phyloP scores from a whole-genome alignment of 192 early-diverging fungal species.

The Coemansia sp. region DNA sequence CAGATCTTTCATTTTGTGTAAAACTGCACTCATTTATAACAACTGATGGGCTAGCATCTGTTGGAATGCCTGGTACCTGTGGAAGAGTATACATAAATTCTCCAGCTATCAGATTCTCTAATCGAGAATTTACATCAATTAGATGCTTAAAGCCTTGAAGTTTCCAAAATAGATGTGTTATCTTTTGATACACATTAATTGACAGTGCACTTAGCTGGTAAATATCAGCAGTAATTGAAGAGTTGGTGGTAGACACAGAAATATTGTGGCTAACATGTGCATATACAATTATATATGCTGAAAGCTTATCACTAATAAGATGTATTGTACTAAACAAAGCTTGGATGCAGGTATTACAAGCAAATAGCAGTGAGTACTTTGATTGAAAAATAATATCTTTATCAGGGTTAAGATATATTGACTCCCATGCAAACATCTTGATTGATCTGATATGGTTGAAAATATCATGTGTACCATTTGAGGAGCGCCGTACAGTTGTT shows the following conservation, averaged over 20 bases:
- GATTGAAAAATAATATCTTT: background rate
- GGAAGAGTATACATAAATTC: background rate
- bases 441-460: background rate
- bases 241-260: background rate
- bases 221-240: slow-evolving; percentile 18
- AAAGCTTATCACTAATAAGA: background rate
- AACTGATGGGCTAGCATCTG: background rate
- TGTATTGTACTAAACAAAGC: too few relatives aligned
- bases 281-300: background rate
- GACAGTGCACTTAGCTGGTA: slow-evolving; percentile 10
- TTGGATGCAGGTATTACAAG: background rate
- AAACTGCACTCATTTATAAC: background rate
- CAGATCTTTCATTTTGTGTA: slow-evolving; percentile 5
- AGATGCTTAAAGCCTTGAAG: background rate
- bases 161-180: background rate
- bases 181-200: too few relatives aligned
- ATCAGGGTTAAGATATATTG: background rate
- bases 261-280: background rate
- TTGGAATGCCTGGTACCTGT: slow-evolving; percentile 1
- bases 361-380: too few relatives aligned
- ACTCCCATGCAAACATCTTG: background rate
- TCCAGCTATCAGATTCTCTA: background rate
- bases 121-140: background rate
- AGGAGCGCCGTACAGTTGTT: too few relatives aligned
- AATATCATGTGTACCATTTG: background rate